Percentiles rank a stretch among this genome's conserved stretches.
These are phyloP conservation scores for Mrakia gelida DNA, from an alignment of 768 basidiomycete genomes.

Conservation along the genomic window DNA sequence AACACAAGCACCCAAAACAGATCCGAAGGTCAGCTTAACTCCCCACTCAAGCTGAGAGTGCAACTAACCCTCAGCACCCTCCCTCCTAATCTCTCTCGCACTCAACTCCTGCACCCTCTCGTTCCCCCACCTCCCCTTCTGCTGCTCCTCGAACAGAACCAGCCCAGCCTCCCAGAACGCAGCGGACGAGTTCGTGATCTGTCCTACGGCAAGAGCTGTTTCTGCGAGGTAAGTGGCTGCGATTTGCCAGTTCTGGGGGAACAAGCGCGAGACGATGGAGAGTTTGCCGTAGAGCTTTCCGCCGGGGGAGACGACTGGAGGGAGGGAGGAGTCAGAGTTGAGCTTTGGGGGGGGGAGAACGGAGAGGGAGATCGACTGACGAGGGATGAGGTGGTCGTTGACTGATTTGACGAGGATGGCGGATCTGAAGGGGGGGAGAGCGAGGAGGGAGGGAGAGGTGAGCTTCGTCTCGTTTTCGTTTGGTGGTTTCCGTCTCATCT, in stretches of 20 bases:
- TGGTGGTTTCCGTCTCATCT: background rate
- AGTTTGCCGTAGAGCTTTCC: slow-evolving; percentile 5
- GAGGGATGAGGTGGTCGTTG: too few relatives aligned
- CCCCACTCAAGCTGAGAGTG: too few relatives aligned
- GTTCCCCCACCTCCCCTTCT: background rate
- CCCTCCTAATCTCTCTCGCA: background rate
- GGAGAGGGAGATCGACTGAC: too few relatives aligned
- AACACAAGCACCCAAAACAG: too few relatives aligned
- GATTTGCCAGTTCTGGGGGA: slow-evolving; percentile 20
- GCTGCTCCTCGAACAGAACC: background rate
- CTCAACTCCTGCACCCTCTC: slow-evolving; percentile 14
- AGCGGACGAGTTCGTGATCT: background rate
- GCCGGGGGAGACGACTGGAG: background rate
- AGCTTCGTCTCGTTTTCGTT: background rate
- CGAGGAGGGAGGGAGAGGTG: background rate
- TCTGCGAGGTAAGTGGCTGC: background rate
- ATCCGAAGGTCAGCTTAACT: background rate
- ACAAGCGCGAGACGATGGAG: background rate
- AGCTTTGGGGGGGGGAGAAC: too few relatives aligned
- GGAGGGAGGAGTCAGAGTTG: too few relatives aligned
- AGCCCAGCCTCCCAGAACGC: background rate
- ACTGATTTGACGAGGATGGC: background rate
- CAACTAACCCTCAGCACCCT: slow-evolving; percentile 8
- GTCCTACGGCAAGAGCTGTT: slow-evolving; percentile 11
- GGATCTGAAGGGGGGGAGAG: background rate